Base-by-base conservation (phyloP, 2,329 filamentous ascomycete genomes). In the Ophiostoma fasciatum region DNA sequence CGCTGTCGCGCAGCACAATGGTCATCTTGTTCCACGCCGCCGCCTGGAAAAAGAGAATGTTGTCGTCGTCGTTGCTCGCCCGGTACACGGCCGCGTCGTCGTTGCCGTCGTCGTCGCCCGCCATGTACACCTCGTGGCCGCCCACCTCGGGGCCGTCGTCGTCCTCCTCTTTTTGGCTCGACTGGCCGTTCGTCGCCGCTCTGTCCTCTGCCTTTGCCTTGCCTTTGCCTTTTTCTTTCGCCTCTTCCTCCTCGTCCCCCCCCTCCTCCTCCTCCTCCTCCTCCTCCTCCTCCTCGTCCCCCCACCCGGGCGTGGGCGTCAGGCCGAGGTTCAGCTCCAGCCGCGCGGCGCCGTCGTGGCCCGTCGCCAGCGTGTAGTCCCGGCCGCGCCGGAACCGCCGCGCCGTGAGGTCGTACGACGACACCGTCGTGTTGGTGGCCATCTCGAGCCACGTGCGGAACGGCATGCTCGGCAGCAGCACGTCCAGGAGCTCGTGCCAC, bases 301-400 rank as follows among this genome's bases (percentile, higher is more conserved):
- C 85, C 84, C 90, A 96, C 5, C 85, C 88, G 4, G 64, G 57
- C 0, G 78, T 85, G 0, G 90, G 85, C 4, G 90, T 96, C 42
- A 96, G 68, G 29, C 82, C 78, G 3, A 98, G 66, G 39, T 84
- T 92, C 35, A 94, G 69, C 55, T 98, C 90, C 4, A 98, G 62
- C 31, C 84, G 78, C 11, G 84, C 72, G 48, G 83, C 71, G 37
- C 74, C 74, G 25, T 74, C 78, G 51, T 93, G 84, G 17, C 81
- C 78, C 15, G 82, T 94, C 2, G 90, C 90, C 15, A 98, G 72
- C 3, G 88, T 93, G 54, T 98, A 98, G 58, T 98, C 90, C 43
- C 77, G 60, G 6, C 90, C 84, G 32, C 74, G 74, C 8, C 90
- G 75, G 65, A 98, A 98, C 23, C 87, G 74, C 17, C 90, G 75